These are phyloP conservation scores for Suhomyces bokatorum DNA, from an alignment of 1,139 yeast genomes.

Conservation along the genomic window DNA sequence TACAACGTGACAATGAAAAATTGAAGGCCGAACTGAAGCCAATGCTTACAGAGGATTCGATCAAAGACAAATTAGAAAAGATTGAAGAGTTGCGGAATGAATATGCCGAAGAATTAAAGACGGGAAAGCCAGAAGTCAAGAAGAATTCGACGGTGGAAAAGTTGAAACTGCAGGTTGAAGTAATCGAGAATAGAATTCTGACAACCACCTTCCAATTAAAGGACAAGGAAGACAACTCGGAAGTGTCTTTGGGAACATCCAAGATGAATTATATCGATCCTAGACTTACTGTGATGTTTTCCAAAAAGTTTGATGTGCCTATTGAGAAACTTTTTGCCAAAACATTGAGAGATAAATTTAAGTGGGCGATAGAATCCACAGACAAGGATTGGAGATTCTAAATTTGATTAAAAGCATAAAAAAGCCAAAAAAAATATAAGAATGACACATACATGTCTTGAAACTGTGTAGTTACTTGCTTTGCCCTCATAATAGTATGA, in stretches of 20 bases:
- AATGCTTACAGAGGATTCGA: slow-evolving; percentile 52
- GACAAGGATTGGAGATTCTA: slow-evolving; percentile 87
- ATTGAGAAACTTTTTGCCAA: slow-evolving; percentile 90
- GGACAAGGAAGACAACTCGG: slow-evolving; percentile 92
- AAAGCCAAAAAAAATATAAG: not conserved
- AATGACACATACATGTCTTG: not conserved
- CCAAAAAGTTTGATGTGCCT: slow-evolving; percentile 85
- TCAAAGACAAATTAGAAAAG: slow-evolving; percentile 59
- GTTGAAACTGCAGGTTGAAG: slow-evolving; percentile 69
- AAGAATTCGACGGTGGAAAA: slow-evolving; percentile 64
- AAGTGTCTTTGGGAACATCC: slow-evolving; percentile 90
- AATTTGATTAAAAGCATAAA: not conserved
- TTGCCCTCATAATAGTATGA: no score
- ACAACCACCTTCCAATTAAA: slow-evolving; percentile 73
- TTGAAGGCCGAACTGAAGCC: slow-evolving; percentile 57
- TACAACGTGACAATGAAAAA: slow-evolving; percentile 77
- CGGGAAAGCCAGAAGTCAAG: slow-evolving; percentile 61
- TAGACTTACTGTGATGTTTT: slow-evolving; percentile 83
- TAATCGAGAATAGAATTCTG: slow-evolving; percentile 67
- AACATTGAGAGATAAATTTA: slow-evolving; percentile 87
- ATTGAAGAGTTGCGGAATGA: slow-evolving; percentile 57
- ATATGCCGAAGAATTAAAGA: slow-evolving; percentile 58
- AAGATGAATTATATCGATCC: slow-evolving; percentile 96
- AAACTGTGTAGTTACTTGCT: not conserved
- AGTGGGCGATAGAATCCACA: slow-evolving; percentile 93